Base-by-base conservation (phyloP, 2,329 filamentous ascomycete genomes). In the Pseudogymnoascus sp. region DNA sequence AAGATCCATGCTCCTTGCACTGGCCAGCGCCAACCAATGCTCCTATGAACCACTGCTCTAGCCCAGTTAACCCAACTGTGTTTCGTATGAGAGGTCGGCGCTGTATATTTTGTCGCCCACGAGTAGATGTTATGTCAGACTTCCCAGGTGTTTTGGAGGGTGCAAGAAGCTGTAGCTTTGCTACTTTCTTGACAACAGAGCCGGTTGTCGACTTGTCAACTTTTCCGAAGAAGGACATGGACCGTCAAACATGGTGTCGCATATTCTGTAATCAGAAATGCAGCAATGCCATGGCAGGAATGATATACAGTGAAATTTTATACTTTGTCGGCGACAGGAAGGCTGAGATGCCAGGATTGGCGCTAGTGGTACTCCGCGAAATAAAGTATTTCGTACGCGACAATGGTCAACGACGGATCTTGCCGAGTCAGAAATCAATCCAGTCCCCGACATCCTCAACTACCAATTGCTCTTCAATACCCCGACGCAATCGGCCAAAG, bases 151-250 rank as follows among this genome's bases (percentile, higher is more conserved):
- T 71, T 68, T 59, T 68, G 69, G 33, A 66, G 64, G 58, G 21
- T 35, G 67, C 64, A 36, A 74, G 68, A 21, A 67, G 60, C 18
- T 68, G 70, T 65, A 71, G 72, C 67, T 71, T 67, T 66, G 70
- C 71, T 75, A 77, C 72, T 73, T 76, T 77, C 65, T 77, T 76
- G 74, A 76, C 73, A 72, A 76, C 72, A 72, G 77, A 76, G 75
- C 76, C 75, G 73, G 75, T 72, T 67, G 67, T 71, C 67, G 70
- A 77, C 78, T 79, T 77, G 72, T 80, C 76, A 74, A 80, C 77
- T 75, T 76, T 77, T 76, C 78, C 78, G 77, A 81, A 73, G 76
- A 80, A 76, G 82, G 81, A 84, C 85, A 87, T 87, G 82, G 82
- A 81, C 80, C 71, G 76, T 73, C 77, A 77, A 75, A 79, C 84